These are phyloP conservation scores for Fusarium buharicum DNA, from an alignment of 2,329 filamentous ascomycete species.

Conservation along the genomic window DNA sequence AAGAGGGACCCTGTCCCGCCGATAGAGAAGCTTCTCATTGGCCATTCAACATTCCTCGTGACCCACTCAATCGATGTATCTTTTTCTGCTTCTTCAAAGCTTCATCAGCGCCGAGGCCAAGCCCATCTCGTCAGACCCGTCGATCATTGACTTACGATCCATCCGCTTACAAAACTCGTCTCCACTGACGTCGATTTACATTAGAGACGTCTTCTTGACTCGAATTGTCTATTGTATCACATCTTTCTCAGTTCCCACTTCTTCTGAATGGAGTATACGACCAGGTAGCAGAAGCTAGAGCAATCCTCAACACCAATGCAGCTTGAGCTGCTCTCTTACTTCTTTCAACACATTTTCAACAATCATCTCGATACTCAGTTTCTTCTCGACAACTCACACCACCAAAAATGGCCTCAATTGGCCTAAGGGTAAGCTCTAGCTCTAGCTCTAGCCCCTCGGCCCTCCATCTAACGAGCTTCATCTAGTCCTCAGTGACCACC, in stretches of 20 bases:
- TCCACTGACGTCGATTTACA: slow-evolving; percentile 29
- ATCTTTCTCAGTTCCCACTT: slow-evolving; percentile 1
- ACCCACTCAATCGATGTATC: slow-evolving; percentile 18
- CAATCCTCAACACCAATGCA: slow-evolving; percentile 16
- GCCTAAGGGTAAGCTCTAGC: slow-evolving; percentile 39
- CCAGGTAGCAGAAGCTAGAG: slow-evolving; percentile 17
- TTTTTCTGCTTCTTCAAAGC: slow-evolving; percentile 23
- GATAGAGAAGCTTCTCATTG: slow-evolving; percentile 20
- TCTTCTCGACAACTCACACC: background rate
- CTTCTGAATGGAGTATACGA: slow-evolving; percentile 27
- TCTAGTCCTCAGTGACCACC: slow-evolving; percentile 35
- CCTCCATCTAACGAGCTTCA: slow-evolving; percentile 26
- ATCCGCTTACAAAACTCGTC: slow-evolving; percentile 24
- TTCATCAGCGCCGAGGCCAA: slow-evolving; percentile 7
- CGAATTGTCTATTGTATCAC: background rate
- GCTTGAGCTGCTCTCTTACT: slow-evolving; percentile 32
- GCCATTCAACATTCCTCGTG: slow-evolving; percentile 16
- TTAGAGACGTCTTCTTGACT: slow-evolving; percentile 4
- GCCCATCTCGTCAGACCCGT: slow-evolving; percentile 20
- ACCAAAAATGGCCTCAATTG: slow-evolving; percentile 38
- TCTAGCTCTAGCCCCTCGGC: background rate
- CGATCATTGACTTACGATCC: slow-evolving; percentile 19
- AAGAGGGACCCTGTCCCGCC: slow-evolving; percentile 33
- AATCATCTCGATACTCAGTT: background rate
- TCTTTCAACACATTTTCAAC: background rate